A percentile compares a stretch with the other conserved stretches of the same genome.
Evolutionary conservation across 2,329 filamentous ascomycete genomes (phyloP).

Genomic region (Alternaria gaisen): DNA sequence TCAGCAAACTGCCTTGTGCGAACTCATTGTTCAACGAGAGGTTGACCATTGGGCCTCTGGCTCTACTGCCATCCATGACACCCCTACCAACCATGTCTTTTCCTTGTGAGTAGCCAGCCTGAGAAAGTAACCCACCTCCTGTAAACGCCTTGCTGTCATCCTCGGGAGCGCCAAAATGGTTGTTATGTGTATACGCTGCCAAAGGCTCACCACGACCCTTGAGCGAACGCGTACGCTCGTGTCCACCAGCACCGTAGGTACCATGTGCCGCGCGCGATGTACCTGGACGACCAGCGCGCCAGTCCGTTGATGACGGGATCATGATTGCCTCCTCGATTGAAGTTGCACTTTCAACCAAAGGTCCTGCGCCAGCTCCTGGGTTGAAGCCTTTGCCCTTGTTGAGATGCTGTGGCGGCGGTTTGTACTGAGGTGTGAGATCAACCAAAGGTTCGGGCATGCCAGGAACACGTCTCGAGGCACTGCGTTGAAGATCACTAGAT

Average conservation of each 20-base stretch:
- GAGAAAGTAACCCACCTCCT: slow-evolving; percentile 55
- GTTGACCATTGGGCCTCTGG: slow-evolving; percentile 57
- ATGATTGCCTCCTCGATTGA: slow-evolving; percentile 55
- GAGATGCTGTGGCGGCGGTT: slow-evolving; percentile 68
- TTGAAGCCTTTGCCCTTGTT: slow-evolving; percentile 63
- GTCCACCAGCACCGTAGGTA: slow-evolving; percentile 37
- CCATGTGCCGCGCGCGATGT: slow-evolving; percentile 35
- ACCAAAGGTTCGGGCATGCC: slow-evolving; percentile 68
- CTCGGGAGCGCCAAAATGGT: slow-evolving; percentile 40
- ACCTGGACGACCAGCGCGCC: slow-evolving; percentile 50
- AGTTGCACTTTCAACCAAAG: slow-evolving; percentile 58
- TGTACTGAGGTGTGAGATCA: slow-evolving; percentile 71
- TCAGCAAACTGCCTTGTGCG: slow-evolving; percentile 59
- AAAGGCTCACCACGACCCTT: slow-evolving; percentile 47
- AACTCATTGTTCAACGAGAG: slow-evolving; percentile 54
- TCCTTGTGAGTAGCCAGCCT: slow-evolving; percentile 53
- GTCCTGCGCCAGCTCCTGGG: slow-evolving; percentile 49
- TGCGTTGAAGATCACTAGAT: slow-evolving; percentile 54
- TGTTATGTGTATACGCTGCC: slow-evolving; percentile 46
- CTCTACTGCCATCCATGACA: slow-evolving; percentile 56
- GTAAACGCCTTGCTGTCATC: slow-evolving; percentile 54
- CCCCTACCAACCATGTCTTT: slow-evolving; percentile 52
- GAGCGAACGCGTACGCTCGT: slow-evolving; percentile 47
- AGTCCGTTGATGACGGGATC: slow-evolving; percentile 56
- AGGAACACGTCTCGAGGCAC: slow-evolving; percentile 54